phyloP scores from a whole-genome alignment of 2,329 filamentous ascomycete species.

The Magnaporthiopsis rhizophila region DNA sequence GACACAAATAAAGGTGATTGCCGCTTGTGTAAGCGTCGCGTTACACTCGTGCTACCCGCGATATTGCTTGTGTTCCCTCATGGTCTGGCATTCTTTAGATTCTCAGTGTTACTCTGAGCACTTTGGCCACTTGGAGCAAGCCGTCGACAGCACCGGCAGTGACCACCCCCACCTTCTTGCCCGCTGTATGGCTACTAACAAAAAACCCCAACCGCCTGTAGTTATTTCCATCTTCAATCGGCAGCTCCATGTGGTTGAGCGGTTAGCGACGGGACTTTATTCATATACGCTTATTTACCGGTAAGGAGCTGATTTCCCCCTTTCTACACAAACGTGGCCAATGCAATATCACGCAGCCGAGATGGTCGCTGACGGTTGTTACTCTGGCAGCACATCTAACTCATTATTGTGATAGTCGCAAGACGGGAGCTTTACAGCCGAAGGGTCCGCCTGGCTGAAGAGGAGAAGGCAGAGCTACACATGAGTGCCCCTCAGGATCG shows the following conservation, averaged over 20 bases:
- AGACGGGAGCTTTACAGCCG: neutral
- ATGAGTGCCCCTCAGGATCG: slow-evolving; percentile 1
- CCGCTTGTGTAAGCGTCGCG: neutral
- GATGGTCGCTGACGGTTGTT: neutral
- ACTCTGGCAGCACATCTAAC: neutral
- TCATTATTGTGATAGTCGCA: neutral
- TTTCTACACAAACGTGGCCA: neutral
- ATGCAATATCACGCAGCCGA: neutral
- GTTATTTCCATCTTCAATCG: slow-evolving; percentile 8
- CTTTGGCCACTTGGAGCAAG: neutral
- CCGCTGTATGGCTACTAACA: no score
- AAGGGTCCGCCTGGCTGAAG: neutral
- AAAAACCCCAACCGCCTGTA: neutral
- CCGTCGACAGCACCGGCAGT: neutral
- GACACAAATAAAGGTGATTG: no score
- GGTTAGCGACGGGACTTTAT: neutral
- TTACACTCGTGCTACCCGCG: no score
- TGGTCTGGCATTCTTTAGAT: neutral
- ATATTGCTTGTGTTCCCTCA: neutral
- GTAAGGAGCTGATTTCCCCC: neutral
- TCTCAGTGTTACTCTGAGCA: neutral
- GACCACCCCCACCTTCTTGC: no score
- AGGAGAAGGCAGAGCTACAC: neutral
- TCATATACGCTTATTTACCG: neutral
- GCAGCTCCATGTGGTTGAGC: neutral